Evolutionary conservation across 257 asterid genomes (phyloP), one percentile per base, ranked within the genome.

Genomic region (Thymus mandschuricus): DNA sequence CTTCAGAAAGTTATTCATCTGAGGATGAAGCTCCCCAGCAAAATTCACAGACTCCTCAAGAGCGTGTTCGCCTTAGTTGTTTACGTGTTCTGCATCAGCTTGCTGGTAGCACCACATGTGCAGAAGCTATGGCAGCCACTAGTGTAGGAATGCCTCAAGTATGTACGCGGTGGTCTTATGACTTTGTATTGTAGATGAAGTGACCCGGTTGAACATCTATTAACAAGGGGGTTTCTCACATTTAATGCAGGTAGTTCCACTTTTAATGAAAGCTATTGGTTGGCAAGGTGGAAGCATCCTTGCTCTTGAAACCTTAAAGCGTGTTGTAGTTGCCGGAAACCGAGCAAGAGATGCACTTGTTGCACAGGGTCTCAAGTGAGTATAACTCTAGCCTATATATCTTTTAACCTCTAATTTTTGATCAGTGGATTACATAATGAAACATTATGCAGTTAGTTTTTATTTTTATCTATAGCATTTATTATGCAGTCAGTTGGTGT

Each of bases 81-180:
- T 85, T 94, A 79, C 97, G 99, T 50, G 96, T 94, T 80, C 83
- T 94, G 57, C 99, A 94, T 86, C 99, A 94, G 79, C 97, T 94
- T 76, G 99, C 99, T 6, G 94, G 93, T 60, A 94, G 99, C 82
- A 91, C 99, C 69, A 91, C 89, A 28, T 94, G 99, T 68, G 99
- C 99, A 6, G 97, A 94, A 89, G 96, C 97, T 78, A 94, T 94
- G 99, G 99, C 99, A 46, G 99, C 99, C 44, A 94, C 97, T 77
- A 89, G 99, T 80, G 97, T 79, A 10, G 99, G 99, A 68, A 88
- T 96, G 65, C 97, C 97, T 66, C 97, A 94, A 91, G 99, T 89
- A 77, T 80, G 97, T 89, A 76, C 79, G 75, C 51, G 51, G 67
- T 41, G 34, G 29, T 63, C 46, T 56, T 50, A 43, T 12, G 55